Conservation (phyloP, 1,139 yeast genomes). For the Debaryomycetaceae sp. region DNA sequence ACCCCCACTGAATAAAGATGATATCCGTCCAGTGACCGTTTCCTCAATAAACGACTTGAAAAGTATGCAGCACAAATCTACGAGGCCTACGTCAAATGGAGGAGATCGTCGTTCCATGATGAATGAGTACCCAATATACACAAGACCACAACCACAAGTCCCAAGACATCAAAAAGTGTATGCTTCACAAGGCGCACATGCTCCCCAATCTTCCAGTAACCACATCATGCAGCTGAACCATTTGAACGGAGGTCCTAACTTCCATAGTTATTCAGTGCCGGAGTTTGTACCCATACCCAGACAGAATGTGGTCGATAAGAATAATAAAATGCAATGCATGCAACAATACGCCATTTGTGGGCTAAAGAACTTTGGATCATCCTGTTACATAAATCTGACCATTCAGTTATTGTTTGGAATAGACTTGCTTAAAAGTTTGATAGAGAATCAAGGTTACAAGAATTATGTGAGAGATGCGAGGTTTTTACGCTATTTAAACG, state of each 20-base stretch:
- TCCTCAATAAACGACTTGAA: neutral
- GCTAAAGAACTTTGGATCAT: slow-evolving; percentile 62
- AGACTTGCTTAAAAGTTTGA: slow-evolving; percentile 37
- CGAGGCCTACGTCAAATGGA: neutral
- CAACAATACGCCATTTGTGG: slow-evolving; percentile 59
- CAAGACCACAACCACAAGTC: neutral
- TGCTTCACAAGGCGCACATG: neutral
- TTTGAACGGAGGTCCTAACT: too few relatives aligned
- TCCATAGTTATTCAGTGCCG: neutral
- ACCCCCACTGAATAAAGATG: neutral
- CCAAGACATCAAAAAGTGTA: neutral
- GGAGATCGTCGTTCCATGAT: neutral
- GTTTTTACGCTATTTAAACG: slow-evolving; percentile 21
- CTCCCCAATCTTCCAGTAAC: neutral
- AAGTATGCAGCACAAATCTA: neutral
- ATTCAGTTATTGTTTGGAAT: slow-evolving; percentile 64
- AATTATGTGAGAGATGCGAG: slow-evolving; percentile 35
- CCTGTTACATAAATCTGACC: slow-evolving; percentile 71
- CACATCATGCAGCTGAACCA: neutral
- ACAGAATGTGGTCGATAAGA: neutral
- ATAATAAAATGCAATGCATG: slow-evolving; percentile 32
- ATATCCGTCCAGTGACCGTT: neutral
- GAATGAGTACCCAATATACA: neutral
- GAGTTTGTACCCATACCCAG: neutral
- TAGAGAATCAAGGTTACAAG: slow-evolving; percentile 40